Conservation (phyloP, 306 rosid species). For the Benincasa hispida region DNA sequence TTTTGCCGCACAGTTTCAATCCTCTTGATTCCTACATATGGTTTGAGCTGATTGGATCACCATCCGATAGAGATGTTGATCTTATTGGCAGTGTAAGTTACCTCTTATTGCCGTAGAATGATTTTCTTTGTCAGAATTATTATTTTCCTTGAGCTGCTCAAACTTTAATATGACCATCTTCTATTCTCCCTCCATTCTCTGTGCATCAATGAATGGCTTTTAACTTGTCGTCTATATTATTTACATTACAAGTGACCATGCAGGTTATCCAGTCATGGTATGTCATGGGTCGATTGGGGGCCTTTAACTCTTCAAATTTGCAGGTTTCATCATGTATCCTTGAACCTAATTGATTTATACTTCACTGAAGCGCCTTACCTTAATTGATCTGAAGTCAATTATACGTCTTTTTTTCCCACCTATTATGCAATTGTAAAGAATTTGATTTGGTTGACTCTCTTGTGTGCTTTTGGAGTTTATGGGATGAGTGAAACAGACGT, state of each 20-base stretch:
- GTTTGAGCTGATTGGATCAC: conserved; percentile 80
- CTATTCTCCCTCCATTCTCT: neutral
- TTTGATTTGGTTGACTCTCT: too few relatives aligned
- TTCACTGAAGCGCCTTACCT: neutral
- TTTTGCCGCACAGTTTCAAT: conserved; percentile 58
- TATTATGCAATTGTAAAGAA: neutral
- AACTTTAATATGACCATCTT: neutral
- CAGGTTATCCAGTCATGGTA: conserved; percentile 94
- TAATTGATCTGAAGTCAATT: neutral
- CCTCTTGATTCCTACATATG: conserved; percentile 77
- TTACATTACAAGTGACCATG: conserved; percentile 10
- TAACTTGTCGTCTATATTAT: neutral
- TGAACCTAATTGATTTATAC: neutral
- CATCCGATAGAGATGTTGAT: conserved; percentile 63
- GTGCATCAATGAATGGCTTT: neutral
- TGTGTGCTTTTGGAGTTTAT: too few relatives aligned
- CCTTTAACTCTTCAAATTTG: conserved; percentile 76
- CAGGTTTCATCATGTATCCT: conserved; percentile 38
- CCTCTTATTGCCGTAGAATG: conserved; percentile 5
- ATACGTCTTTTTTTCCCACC: neutral
- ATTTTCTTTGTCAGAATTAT: neutral
- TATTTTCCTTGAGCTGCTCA: neutral
- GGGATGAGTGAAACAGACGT: too few relatives aligned
- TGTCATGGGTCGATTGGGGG: conserved; percentile 91
- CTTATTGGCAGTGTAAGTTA: conserved; percentile 70